Evolutionary conservation across 139 green algal genomes (phyloP), one percentile per base, ranked within the genome.

Genomic region (Coccomyxa sp.): DNA sequence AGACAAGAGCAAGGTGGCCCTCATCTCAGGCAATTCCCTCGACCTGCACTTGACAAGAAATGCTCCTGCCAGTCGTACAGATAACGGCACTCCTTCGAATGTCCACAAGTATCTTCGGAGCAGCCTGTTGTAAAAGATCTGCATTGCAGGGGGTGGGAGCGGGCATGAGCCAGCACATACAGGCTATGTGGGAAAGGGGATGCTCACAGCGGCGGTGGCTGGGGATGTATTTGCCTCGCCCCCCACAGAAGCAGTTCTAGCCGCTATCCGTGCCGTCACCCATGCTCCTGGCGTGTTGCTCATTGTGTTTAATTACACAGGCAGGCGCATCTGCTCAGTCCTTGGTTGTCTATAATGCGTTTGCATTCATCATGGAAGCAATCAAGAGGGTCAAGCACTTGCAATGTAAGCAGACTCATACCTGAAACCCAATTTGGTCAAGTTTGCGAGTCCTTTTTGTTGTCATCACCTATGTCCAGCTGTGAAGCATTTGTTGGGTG

Each of bases 251-350:
- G 92, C 95, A 0, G 91, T 99, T 28, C 89, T 96, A 30, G 90
- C 92, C 13, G 94, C 94, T 79, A 97, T 99, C 60, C 84, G 89
- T 0, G 82, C 91, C 13, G 91, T 96, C 10, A 81, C 67, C 28
- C 89, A 89, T 0, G 81, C 89, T 10, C 80, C 88, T 38, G 95
- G 94, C 85, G 94, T 89, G 83, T 89, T 97, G 57, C 83, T 98
- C 12, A 87, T 98, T 38, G 87, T 97, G 58, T 93, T 93, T 83
- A 98, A 98, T 86, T 99, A 99, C 90, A 98, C 95, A 30, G 93
- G 90, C 85, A 79, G 4, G 51, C 16, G 76, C 76, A n/a, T 58
- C 0, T 71, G 28, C 63, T 28, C 60, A 78, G 31, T 17, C 28
- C 23, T 57, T 51, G 7, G 3, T 51, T 51, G 38, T 51, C 38